These are phyloP conservation scores for Diaporthe amygdali DNA, from an alignment of 2,329 filamentous ascomycete genomes.

Conservation along the genomic window DNA sequence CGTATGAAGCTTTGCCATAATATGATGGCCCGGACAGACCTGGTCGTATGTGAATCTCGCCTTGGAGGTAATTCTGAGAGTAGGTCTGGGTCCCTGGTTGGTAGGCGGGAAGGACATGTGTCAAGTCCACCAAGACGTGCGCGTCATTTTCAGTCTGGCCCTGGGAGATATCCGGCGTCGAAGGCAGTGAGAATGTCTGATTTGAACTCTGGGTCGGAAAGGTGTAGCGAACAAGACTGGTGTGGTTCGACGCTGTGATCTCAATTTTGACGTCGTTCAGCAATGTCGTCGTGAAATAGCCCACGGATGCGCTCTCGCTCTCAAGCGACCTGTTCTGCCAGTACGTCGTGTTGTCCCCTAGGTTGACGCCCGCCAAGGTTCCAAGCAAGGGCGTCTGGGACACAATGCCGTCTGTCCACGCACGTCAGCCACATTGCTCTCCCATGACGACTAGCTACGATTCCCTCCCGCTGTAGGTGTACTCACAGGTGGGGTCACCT, in stretches of 20 bases:
- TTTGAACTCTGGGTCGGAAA: neutral
- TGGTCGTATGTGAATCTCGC: conserved; percentile 8
- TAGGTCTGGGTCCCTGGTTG: conserved; percentile 9
- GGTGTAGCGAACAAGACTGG: conserved; percentile 15
- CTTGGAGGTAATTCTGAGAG: conserved; percentile 16
- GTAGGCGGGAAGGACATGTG: conserved; percentile 15
- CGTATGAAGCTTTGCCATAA: conserved; percentile 15
- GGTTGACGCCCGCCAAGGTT: neutral
- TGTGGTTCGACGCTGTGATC: conserved; percentile 14
- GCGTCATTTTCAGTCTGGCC: neutral
- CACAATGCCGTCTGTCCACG: neutral
- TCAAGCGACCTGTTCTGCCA: conserved; percentile 18
- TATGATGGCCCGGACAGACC: conserved; percentile 11
- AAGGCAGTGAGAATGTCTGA: neutral
- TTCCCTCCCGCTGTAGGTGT: no score
- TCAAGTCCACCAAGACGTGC: conserved; percentile 14
- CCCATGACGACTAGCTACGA: neutral
- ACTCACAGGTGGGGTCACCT: conserved; percentile 17
- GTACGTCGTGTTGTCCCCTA: conserved; percentile 19
- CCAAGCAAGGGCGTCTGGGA: conserved; percentile 17
- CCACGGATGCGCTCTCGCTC: conserved; percentile 14
- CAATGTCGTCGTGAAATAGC: conserved; percentile 16
- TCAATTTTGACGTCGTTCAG: conserved; percentile 17
- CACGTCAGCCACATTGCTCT: neutral
- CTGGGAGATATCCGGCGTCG: neutral